phyloP scores from a whole-genome alignment of 2,329 filamentous ascomycete genomes.

The Aphanoascus verrucosus region DNA sequence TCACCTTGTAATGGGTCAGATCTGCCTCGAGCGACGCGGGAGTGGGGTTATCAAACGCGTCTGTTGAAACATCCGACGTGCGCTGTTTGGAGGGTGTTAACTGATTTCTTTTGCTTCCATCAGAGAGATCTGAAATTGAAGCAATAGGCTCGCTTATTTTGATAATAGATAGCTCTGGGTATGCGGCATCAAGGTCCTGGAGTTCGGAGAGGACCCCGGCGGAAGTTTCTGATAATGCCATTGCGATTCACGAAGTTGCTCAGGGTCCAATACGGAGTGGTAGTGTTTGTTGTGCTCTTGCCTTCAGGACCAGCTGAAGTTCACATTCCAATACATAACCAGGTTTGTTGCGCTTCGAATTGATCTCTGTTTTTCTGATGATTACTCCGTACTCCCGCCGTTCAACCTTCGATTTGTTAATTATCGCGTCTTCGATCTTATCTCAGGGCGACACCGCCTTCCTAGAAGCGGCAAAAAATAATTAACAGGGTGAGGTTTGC shows the following conservation, averaged over 20 bases:
- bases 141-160: slow-evolving; percentile 65
- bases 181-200: slow-evolving; percentile 43
- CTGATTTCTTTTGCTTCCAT: slow-evolving; percentile 9
- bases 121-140: slow-evolving; percentile 28
- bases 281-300: no score
- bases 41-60: slow-evolving; percentile 55
- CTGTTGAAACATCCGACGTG: slow-evolving; percentile 61
- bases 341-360: no score
- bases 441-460: not conserved
- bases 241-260: not conserved
- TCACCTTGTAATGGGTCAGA: slow-evolving; percentile 70
- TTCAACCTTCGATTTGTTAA: not conserved
- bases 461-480: not conserved
- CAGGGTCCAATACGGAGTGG: no score
- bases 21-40: slow-evolving; percentile 73
- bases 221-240: slow-evolving; percentile 15
- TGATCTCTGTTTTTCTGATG: no score
- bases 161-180: slow-evolving; percentile 54
- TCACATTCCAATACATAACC: no score
- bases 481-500: not conserved
- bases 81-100: slow-evolving; percentile 38
- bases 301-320: no score
- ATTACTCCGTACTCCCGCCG: no score
- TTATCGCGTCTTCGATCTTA: not conserved
- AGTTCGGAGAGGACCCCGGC: slow-evolving; percentile 34